Base-by-base conservation (phyloP, 2,329 filamentous ascomycete species). In the Cercospora janseana region DNA sequence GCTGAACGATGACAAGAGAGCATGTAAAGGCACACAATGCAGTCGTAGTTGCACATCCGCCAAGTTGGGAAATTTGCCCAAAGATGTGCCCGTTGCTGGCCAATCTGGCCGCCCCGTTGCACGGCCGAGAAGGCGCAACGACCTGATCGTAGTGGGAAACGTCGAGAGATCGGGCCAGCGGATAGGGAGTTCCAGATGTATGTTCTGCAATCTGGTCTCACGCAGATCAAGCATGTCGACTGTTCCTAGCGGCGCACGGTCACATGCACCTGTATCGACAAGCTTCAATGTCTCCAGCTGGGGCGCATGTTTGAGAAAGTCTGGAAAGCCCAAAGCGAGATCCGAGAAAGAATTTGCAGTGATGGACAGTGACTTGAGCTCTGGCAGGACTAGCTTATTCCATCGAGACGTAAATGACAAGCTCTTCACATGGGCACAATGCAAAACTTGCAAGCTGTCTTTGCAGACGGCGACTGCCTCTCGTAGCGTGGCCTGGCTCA, bases 401-500 rank as follows among this genome's bases (percentile, higher is more conserved):
- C 46, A 52, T 16, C 7, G 16, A 4, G 9, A 21, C 13, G 13
- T 23, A 15, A 49, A 54, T n/a, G 32, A 27, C n/a, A 51, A n/a
- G 9, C 15, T 23, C 7, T 32, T 46, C 31, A 49, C 3, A 15
- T 46, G 35, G 6, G 31, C 21, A 21, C 45, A 49, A 7, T 43
- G 40, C 16, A 54, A 28, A 4, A 49, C 23, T 35, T 56, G 42
- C 16, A 56, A 13, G 10, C n/a, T 50, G 21, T 9, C 35, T 12
- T 29, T 20, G 18, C 44, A 51, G 8, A 31, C 43, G 6, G 29
- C 31, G 9, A 45, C 26, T 6, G 27, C 38, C 21, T 42, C 45
- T 4, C 43, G 35, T 7, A 52, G 31, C 4, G 49, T 46, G 3
- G 37, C 46, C 8, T 44, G 32, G 9, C 53, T 49, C 6, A 62